phyloP scores from a whole-genome alignment of 495 filamentous ascomycete species.

The Ascodesmis nigricans region DNA sequence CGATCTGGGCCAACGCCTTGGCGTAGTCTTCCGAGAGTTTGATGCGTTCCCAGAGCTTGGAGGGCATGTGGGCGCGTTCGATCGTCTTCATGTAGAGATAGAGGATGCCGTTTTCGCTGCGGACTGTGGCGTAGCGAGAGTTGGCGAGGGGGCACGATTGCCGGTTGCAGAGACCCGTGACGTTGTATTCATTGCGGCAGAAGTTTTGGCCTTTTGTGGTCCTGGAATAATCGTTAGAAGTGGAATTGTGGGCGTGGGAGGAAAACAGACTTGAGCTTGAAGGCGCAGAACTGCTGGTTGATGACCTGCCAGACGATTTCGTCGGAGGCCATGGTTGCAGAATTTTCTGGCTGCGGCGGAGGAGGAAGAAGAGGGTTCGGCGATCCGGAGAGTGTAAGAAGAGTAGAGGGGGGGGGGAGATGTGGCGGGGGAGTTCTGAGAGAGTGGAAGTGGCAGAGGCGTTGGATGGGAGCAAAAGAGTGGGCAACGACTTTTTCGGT shows the following conservation, averaged over 20 bases:
- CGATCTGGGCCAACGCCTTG: slow-evolving; percentile 69
- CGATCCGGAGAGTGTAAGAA: no score
- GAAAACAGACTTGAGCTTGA: slow-evolving; percentile 65
- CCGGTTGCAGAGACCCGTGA: slow-evolving; percentile 83
- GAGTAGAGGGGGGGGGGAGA: no score
- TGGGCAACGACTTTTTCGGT: no score
- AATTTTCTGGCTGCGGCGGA: not conserved
- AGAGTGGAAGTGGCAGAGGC: no score
- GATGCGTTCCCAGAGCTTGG: slow-evolving; percentile 86
- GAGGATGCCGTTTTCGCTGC: slow-evolving; percentile 56
- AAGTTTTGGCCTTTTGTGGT: slow-evolving; percentile 85
- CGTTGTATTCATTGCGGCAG: slow-evolving; percentile 81
- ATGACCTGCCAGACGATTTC: slow-evolving; percentile 97
- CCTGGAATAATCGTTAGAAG: slow-evolving; percentile 24
- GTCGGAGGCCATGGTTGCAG: slow-evolving; percentile 47
- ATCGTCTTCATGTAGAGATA: slow-evolving; percentile 97
- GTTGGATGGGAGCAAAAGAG: no score
- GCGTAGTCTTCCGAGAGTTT: slow-evolving; percentile 77
- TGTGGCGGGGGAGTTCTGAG: no score
- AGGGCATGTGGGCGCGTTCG: slow-evolving; percentile 74
- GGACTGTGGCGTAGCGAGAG: slow-evolving; percentile 83
- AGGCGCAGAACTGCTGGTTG: slow-evolving; percentile 87
- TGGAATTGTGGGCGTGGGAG: slow-evolving; percentile 1
- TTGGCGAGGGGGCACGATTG: slow-evolving; percentile 93
- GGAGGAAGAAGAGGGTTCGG: not conserved